phyloP scores from a whole-genome alignment of 148 eudicot genomes.

The Chenopodium suecicum region DNA sequence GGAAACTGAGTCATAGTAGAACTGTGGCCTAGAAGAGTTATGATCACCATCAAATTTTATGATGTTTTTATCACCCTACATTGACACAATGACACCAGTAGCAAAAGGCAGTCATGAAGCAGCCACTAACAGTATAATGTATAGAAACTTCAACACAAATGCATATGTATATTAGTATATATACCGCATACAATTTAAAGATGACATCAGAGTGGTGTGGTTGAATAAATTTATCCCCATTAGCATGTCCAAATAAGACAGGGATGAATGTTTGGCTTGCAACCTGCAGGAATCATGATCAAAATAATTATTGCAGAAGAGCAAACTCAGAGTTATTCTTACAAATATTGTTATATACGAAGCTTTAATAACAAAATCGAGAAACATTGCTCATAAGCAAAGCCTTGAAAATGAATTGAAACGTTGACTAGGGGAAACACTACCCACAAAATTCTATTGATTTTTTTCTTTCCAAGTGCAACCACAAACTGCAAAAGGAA shows the following conservation, averaged over 20 bases:
- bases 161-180: not conserved
- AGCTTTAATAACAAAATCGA: not conserved
- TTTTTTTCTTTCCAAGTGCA: not conserved
- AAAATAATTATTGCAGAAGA: not conserved
- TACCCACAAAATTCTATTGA: not conserved
- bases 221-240: slow-evolving; percentile 77
- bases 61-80: slow-evolving; percentile 89
- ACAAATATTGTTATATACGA: no score
- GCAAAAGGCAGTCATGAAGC: slow-evolving; percentile 15
- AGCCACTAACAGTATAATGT: slow-evolving; percentile 5
- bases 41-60: slow-evolving; percentile 94
- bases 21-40: slow-evolving; percentile 88
- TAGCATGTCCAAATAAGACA: slow-evolving; percentile 87
- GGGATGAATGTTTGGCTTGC: slow-evolving; percentile 79
- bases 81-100: slow-evolving; percentile 29
- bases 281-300: slow-evolving; percentile 46
- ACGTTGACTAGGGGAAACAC: not conserved
- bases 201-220: slow-evolving; percentile 77
- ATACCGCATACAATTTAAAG: slow-evolving; percentile 67
- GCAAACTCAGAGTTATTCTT: not conserved
- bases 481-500: not conserved
- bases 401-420: not conserved
- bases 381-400: not conserved
- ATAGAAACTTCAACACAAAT: not conserved
- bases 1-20: slow-evolving; percentile 78